These are phyloP conservation scores for Heimioporus sp. DNA, from an alignment of 768 basidiomycete species.

Conservation along the genomic window DNA sequence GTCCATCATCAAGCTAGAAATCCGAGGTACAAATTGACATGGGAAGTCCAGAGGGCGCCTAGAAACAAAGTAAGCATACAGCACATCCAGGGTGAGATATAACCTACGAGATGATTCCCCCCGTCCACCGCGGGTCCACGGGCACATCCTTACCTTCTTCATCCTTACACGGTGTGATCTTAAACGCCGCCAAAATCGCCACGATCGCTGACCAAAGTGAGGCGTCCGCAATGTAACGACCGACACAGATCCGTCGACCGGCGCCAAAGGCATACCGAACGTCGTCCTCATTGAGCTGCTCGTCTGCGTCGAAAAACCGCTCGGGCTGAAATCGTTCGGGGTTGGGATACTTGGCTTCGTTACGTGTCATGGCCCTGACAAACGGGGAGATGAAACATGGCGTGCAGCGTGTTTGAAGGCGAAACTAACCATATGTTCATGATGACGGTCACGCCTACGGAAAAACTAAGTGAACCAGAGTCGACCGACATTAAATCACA, in stretches of 20 bases:
- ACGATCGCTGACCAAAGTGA: conserved; percentile 37
- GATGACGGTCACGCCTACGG: conserved; percentile 27
- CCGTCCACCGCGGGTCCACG: conserved; percentile 21
- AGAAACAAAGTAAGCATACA: background rate
- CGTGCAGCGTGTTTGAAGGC: background rate
- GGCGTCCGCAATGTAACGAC: conserved; percentile 41
- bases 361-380: conserved; percentile 31
- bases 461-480: background rate
- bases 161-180: conserved; percentile 30
- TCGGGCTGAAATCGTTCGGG: conserved; percentile 37
- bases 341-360: conserved; percentile 33
- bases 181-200: conserved; percentile 34
- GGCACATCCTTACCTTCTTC: conserved; percentile 21
- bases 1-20: conserved; percentile 10
- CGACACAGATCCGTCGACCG: conserved; percentile 40
- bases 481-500: background rate
- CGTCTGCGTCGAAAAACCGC: conserved; percentile 27
- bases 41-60: conserved; percentile 27
- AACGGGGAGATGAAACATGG: background rate
- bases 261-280: conserved; percentile 33
- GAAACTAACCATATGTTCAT: conserved; percentile 25
- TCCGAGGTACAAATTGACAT: conserved; percentile 26
- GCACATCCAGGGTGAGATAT: no score
- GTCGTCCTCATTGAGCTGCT: conserved; percentile 29
- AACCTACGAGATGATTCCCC: conserved; percentile 28